phyloP scores from a whole-genome alignment of 169 alveolate genomes.

The Plasmodium gallinaceum region DNA sequence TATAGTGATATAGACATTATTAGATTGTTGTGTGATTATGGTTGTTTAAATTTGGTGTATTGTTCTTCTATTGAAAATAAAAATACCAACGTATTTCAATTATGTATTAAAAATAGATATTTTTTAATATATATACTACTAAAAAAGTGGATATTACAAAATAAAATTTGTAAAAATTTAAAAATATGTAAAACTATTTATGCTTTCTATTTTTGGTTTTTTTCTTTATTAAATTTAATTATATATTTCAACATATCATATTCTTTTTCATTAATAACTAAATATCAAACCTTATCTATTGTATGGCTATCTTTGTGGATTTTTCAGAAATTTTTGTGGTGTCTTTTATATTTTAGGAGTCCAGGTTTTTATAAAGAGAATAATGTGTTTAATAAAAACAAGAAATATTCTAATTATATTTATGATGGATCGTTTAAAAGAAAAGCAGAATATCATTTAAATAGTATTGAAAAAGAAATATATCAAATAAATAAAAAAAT shows the following conservation, averaged over 20 bases:
- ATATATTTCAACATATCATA: constrained; percentile 53
- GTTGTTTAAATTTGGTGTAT: constrained; percentile 56
- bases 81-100: constrained; percentile 63
- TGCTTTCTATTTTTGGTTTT: constrained; percentile 84
- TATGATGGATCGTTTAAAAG: constrained; percentile 29
- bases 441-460: constrained; percentile 58
- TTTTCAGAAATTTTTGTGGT: constrained; percentile 68
- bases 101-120: constrained; percentile 75
- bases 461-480: constrained; percentile 48
- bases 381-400: constrained; percentile 11
- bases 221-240: constrained; percentile 78
- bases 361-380: constrained; percentile 72
- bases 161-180: constrained; percentile 79
- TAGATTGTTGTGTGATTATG: constrained; percentile 69
- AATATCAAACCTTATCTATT: constrained; percentile 21
- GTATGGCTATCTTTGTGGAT: constrained; percentile 50
- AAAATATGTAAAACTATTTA: constrained; percentile 80
- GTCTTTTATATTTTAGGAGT: constrained; percentile 39
- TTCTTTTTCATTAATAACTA: constrained; percentile 20
- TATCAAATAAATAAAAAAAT: constrained; percentile 37
- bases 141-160: constrained; percentile 73
- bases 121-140: constrained; percentile 45
- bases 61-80: constrained; percentile 58
- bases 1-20: constrained; percentile 79
- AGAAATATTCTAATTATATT: constrained; percentile 8